Conservation (phyloP, 345 rosid genomes). For the Rubroshorea leprosula region DNA sequence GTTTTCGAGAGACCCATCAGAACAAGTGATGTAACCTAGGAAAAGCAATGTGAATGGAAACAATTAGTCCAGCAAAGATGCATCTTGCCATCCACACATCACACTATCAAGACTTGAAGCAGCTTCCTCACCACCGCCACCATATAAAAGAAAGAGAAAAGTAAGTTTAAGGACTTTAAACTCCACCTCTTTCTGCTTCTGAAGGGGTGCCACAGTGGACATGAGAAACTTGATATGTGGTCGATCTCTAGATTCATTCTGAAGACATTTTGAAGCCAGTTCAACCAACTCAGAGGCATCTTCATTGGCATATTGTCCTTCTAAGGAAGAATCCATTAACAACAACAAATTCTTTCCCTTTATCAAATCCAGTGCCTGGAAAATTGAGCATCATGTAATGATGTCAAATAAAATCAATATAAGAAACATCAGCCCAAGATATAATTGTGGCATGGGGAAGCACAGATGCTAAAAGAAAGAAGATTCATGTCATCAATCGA, state of each 20-base stretch:
- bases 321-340: slow-evolving; percentile 66
- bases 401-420: background rate
- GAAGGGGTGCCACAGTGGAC: slow-evolving; percentile 52
- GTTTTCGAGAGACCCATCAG: slow-evolving; percentile 57
- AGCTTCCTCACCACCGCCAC: background rate
- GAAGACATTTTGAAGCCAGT: slow-evolving; percentile 66
- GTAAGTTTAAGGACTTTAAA: slow-evolving; percentile 12
- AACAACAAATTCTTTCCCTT: slow-evolving; percentile 51
- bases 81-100: background rate
- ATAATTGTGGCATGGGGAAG: no score
- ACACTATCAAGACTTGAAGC: background rate
- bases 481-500: background rate
- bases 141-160: background rate
- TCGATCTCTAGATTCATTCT: slow-evolving; percentile 66
- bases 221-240: slow-evolving; percentile 54
- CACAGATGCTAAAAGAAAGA: background rate
- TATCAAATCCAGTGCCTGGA: slow-evolving; percentile 63
- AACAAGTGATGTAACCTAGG: slow-evolving; percentile 55
- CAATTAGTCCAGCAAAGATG: slow-evolving; percentile 8
- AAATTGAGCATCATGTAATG: slow-evolving; percentile 12
- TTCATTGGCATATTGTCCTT: slow-evolving; percentile 66
- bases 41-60: slow-evolving; percentile 8
- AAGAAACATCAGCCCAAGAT: no score
- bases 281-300: slow-evolving; percentile 55
- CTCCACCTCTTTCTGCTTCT: slow-evolving; percentile 56